A percentile compares a stretch with the other conserved stretches of the same genome.
Evolutionary conservation across 352 stramenopile genomes (phyloP).

Genomic region (Phytopythium oedochilum): DNA sequence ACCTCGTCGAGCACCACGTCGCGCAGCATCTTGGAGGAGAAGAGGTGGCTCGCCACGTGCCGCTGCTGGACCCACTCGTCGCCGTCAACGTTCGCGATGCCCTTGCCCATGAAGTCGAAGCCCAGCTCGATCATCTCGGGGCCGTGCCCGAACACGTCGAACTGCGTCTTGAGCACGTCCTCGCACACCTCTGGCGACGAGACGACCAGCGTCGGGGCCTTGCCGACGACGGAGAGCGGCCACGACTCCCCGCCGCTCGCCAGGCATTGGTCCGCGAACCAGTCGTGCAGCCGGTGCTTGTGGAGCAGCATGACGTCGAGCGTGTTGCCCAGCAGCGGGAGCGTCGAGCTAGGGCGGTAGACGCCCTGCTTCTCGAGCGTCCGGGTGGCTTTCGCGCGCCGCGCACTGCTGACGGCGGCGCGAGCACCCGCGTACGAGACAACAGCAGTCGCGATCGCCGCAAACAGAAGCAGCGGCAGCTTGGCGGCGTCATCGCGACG

Average conservation of each 20-base stretch:
- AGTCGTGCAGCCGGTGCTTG: slow-evolving; percentile 32
- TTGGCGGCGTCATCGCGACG: neutral
- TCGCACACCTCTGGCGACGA: slow-evolving; percentile 25
- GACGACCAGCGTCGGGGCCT: slow-evolving; percentile 28
- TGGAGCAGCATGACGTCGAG: slow-evolving; percentile 40
- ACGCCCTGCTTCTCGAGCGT: slow-evolving; percentile 10
- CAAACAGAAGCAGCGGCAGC: neutral
- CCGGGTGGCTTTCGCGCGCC: neutral
- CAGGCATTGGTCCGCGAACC: slow-evolving; percentile 19
- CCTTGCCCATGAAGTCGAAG: slow-evolving; percentile 42
- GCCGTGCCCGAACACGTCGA: slow-evolving; percentile 64
- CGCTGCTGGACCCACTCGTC: slow-evolving; percentile 33
- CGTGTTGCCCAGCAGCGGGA: slow-evolving; percentile 24
- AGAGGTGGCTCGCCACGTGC: slow-evolving; percentile 69
- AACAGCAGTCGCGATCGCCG: no score
- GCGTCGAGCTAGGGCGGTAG: no score
- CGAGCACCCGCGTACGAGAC: neutral
- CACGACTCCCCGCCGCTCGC: no score
- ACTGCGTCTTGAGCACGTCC: slow-evolving; percentile 39
- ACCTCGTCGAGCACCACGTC: slow-evolving; percentile 8
- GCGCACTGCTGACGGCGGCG: neutral
- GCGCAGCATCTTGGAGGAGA: slow-evolving; percentile 24
- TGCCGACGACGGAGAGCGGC: no score
- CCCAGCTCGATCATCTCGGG: slow-evolving; percentile 23
- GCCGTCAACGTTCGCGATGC: slow-evolving; percentile 42